Evolutionary conservation across 192 early-diverging fungal species (phyloP).

Genomic region (Phycomyces nitens): DNA sequence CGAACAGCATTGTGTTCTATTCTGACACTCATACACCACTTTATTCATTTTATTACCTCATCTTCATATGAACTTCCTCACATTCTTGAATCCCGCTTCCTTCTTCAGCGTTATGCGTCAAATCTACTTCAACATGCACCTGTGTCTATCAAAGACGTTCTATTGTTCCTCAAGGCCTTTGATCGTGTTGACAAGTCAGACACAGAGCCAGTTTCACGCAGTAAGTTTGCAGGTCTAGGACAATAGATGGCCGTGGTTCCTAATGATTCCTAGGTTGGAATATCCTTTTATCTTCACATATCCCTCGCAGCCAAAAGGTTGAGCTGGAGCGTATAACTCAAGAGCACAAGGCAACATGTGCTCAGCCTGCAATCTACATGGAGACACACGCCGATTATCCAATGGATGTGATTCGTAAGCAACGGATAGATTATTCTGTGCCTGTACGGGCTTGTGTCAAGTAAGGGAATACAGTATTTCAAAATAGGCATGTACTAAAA

Average conservation of each 20-base stretch:
- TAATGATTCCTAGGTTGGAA: conserved; percentile 5
- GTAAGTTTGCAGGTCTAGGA: not conserved
- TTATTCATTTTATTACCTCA: conserved; percentile 8
- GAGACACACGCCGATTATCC: not conserved
- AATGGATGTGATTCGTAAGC: conserved; percentile 9
- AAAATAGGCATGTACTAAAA: conserved; percentile 6
- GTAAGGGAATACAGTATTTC: not conserved
- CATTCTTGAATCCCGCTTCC: conserved; percentile 12
- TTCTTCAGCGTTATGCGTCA: conserved; percentile 11
- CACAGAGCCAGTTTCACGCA: not conserved
- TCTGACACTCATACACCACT: conserved; percentile 23
- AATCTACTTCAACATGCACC: conserved; percentile 14
- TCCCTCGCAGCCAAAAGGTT: not conserved
- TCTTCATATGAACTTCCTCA: conserved; percentile 8
- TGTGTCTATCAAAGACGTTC: conserved; percentile 18
- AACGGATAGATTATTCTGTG: not conserved
- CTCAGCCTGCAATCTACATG: conserved; percentile 9
- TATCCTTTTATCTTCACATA: conserved; percentile 2
- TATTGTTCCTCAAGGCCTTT: conserved; percentile 22
- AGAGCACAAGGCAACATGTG: conserved; percentile 14
- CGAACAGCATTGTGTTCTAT: conserved; percentile 17
- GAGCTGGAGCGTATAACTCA: conserved; percentile 3
- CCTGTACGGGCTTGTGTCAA: not conserved
- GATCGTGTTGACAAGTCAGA: conserved; percentile 5
- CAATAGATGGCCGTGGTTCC: not conserved